Evolutionary conservation across 108 stramenopile species (phyloP).

Genomic region (Cyclotella kingstonii): DNA sequence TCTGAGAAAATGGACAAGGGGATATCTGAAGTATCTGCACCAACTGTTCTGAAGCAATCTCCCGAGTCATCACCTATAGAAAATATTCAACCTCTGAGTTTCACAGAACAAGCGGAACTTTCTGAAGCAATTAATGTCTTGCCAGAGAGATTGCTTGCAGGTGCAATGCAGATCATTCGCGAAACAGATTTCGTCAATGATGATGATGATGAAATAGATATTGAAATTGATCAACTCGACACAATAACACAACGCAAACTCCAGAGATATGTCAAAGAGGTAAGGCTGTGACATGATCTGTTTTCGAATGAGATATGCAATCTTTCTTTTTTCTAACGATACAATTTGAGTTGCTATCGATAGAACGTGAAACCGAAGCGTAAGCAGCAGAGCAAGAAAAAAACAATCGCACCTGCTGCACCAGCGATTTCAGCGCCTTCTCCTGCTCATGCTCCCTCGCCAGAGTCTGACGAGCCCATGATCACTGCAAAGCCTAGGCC

Average conservation of each 20-base stretch:
- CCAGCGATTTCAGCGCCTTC: conserved; percentile 18
- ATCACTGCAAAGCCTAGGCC: conserved; percentile 12
- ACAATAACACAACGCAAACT: conserved; percentile 76
- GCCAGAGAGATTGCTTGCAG: conserved; percentile 53
- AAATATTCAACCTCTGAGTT: conserved; percentile 54
- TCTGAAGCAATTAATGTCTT: conserved; percentile 77
- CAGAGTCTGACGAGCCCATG: conserved; percentile 13
- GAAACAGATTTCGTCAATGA: conserved; percentile 70
- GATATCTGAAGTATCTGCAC: neutral
- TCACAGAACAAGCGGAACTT: conserved; percentile 78
- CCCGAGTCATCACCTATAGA: conserved; percentile 38
- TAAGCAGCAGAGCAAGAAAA: conserved; percentile 45
- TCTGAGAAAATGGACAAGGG: conserved; percentile 26
- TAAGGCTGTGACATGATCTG: conserved; percentile 46
- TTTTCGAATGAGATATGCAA: conserved; percentile 5
- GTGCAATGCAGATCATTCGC: conserved; percentile 82
- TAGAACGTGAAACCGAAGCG: conserved; percentile 38
- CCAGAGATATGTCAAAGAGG: conserved; percentile 75
- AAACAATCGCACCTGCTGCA: conserved; percentile 28
- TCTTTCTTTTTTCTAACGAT: conserved; percentile 13
- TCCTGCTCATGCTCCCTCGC: conserved; percentile 31
- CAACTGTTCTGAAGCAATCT: conserved; percentile 6
- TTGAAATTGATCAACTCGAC: conserved; percentile 84
- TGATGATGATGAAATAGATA: conserved; percentile 84
- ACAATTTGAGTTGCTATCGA: conserved; percentile 27